Percentiles rank a stretch among this genome's conserved stretches.
Conservation (phyloP, 164 flowering plant genomes). For the Stephania japonica region DNA sequence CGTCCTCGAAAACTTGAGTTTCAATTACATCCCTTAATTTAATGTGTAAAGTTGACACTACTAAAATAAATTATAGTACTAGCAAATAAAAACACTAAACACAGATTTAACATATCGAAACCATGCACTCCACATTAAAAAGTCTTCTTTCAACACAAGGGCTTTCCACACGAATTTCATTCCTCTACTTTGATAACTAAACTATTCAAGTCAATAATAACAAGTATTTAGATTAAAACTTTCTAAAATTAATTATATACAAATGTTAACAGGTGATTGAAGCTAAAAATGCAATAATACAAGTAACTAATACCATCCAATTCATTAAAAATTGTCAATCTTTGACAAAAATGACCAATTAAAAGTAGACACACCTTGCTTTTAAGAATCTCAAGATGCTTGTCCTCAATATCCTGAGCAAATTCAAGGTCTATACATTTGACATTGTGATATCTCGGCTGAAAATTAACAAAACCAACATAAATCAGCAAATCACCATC, state of each 20-base stretch:
- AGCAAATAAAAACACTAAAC: background rate
- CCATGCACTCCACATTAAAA: too few relatives aligned
- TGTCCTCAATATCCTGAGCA: conserved; percentile 78
- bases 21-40: background rate
- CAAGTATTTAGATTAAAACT: too few relatives aligned
- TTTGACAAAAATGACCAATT: background rate
- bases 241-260: too few relatives aligned
- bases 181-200: too few relatives aligned
- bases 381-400: conserved; percentile 45
- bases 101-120: background rate
- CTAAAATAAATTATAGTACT: background rate
- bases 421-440: conserved; percentile 74
- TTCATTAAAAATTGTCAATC: background rate
- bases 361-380: conserved; percentile 40
- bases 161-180: too few relatives aligned
- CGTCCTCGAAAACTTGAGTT: background rate
- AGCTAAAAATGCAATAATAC: too few relatives aligned
- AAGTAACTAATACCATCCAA: background rate
- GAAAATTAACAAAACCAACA: conserved; percentile 10
- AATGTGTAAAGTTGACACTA: too few relatives aligned
- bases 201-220: too few relatives aligned
- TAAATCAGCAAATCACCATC: background rate
- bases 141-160: too few relatives aligned
- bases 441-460: conserved; percentile 63
- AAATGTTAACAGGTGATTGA: too few relatives aligned